Evolutionary conservation across 768 basidiomycete species (phyloP).

Genomic region (Trametes coccinea): DNA sequence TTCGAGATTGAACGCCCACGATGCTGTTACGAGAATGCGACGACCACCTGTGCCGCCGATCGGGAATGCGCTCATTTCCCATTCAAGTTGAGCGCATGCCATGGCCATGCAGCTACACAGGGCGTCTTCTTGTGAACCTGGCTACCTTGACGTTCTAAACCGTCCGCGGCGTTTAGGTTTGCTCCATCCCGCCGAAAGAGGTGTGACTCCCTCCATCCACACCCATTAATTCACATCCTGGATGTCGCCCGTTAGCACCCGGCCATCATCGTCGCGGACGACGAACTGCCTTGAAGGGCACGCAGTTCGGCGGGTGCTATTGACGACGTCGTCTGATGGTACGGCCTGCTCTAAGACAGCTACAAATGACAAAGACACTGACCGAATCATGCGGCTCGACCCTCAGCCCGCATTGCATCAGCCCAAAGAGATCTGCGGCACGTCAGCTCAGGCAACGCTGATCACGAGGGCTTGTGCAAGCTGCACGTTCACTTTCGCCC

Average conservation of each 20-base stretch:
- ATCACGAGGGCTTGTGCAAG: constrained; percentile 7
- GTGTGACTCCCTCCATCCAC: not conserved
- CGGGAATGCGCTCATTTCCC: not conserved
- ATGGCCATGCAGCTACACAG: not conserved
- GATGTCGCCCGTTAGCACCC: not conserved
- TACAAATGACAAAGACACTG: not conserved
- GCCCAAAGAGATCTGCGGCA: constrained; percentile 16
- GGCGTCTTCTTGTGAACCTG: not conserved
- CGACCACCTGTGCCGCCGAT: not conserved
- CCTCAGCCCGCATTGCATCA: constrained; percentile 12
- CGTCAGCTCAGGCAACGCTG: constrained; percentile 14
- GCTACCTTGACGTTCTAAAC: not conserved
- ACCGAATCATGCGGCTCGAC: constrained; percentile 7
- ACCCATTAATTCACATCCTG: not conserved
- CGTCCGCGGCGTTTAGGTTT: constrained; percentile 4
- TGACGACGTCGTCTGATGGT: not conserved
- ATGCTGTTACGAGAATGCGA: not conserved
- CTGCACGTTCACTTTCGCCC: constrained; percentile 12
- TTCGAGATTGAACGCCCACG: not conserved
- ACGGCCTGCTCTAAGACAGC: not conserved
- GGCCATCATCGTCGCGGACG: not conserved
- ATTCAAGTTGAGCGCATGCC: not conserved
- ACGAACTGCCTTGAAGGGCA: not conserved
- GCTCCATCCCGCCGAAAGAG: not conserved
- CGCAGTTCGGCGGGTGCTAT: not conserved